Evolutionary conservation across 768 basidiomycete species (phyloP).

Genomic region (Leucocoprinus leucothites): DNA sequence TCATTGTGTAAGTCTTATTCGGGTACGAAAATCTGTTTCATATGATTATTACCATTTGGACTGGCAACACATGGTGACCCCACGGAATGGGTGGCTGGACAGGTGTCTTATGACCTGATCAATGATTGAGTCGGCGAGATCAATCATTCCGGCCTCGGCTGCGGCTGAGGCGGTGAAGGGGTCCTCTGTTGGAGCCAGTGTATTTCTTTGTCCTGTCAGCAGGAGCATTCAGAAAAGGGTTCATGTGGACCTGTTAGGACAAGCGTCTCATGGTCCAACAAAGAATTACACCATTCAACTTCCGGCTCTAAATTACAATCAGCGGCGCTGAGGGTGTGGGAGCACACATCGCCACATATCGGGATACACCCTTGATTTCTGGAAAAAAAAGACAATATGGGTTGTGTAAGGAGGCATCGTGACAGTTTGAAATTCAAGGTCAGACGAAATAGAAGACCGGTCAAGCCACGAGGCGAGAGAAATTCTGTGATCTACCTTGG

Average conservation of each 20-base stretch:
- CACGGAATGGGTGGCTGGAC: background rate
- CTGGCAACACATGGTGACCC: background rate
- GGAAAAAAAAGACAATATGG: background rate
- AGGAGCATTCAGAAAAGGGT: background rate
- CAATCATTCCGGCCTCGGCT: background rate
- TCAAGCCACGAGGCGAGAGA: background rate
- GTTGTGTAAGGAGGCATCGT: background rate
- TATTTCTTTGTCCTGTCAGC: slow-evolving; percentile 11
- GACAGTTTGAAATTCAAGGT: slow-evolving; percentile 8
- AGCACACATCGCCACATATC: background rate
- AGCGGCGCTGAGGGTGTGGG: background rate
- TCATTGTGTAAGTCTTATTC: slow-evolving; percentile 6
- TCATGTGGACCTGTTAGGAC: background rate
- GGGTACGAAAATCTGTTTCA: background rate
- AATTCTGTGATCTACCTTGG: slow-evolving; percentile 2
- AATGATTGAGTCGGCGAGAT: background rate
- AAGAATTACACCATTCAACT: slow-evolving; percentile 8
- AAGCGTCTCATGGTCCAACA: slow-evolving; percentile 4
- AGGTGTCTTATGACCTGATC: slow-evolving; percentile 1
- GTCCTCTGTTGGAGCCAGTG: slow-evolving; percentile 6
- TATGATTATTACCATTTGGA: background rate
- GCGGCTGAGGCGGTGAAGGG: background rate
- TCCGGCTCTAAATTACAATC: background rate
- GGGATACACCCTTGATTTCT: slow-evolving; percentile 7
- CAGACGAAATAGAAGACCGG: background rate